Evolutionary conservation across 2,329 filamentous ascomycete genomes (phyloP).

Genomic region (Huntiella omanensis): DNA sequence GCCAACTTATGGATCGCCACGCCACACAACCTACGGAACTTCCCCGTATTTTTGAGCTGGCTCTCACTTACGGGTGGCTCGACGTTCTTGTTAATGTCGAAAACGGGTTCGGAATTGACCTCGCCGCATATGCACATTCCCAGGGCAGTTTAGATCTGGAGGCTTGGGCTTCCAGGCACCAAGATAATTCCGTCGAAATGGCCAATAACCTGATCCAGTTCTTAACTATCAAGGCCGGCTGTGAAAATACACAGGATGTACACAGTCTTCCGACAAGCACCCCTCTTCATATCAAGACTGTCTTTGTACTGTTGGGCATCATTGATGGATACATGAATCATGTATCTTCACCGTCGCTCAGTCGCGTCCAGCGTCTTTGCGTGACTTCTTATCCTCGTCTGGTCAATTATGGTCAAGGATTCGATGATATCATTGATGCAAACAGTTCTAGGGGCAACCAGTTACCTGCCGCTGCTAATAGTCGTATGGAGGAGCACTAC

Average conservation of each 20-base stretch:
- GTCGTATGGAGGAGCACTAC: conserved; percentile 92
- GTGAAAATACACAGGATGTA: conserved; percentile 30
- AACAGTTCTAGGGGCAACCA: conserved; percentile 70
- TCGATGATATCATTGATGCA: conserved; percentile 74
- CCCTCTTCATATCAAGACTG: conserved; percentile 67
- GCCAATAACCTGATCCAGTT: conserved; percentile 59
- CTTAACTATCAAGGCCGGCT: conserved; percentile 62
- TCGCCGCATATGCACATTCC: conserved; percentile 70
- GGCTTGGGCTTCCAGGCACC: conserved; percentile 58
- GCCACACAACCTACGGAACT: conserved; percentile 45
- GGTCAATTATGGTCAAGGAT: conserved; percentile 90
- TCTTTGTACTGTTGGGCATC: conserved; percentile 61
- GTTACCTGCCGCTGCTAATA: conserved; percentile 60
- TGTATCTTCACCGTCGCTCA: conserved; percentile 46
- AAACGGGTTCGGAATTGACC: conserved; percentile 72
- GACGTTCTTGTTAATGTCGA: conserved; percentile 60
- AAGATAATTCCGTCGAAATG: conserved; percentile 48
- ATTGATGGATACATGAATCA: conserved; percentile 51
- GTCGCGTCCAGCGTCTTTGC: conserved; percentile 66
- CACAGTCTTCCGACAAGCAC: conserved; percentile 30
- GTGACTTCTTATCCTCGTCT: conserved; percentile 84
- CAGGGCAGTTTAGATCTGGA: conserved; percentile 62
- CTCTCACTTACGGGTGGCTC: conserved; percentile 66
- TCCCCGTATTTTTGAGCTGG: conserved; percentile 36
- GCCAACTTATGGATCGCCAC: conserved; percentile 64